Base-by-base conservation (phyloP, 2,329 filamentous ascomycete genomes). In the Sporothrix variecibatus region DNA sequence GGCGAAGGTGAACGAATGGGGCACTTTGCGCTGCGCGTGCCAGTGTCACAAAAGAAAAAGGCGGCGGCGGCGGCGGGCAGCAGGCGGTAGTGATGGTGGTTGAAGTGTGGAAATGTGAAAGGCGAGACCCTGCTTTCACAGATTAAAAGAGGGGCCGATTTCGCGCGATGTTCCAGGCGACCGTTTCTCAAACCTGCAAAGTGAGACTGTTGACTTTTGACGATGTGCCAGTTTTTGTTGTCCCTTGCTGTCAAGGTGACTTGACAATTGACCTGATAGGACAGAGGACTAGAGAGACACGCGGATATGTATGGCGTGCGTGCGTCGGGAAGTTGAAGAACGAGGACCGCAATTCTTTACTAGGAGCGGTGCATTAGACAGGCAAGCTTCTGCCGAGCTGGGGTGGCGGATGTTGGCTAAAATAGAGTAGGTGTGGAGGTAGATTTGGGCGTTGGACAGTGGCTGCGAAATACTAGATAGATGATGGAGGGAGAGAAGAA, bases 151-250 rank as follows among this genome's bases (percentile, higher is more conserved):
- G 43, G 46, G 38, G 65, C 40, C 26, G 65, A 34, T 46, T 51
- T 49, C 26, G 62, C 62, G 34, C 23, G 62, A 67, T 46, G 38
- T 67, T 65, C 62, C 38, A 43, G 62, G 46, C 62, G n/a, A 8
- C 31, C 31, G 62, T 1, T 28, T 46, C 7, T n/a, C 34, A 46
- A 67, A 8, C 1, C 11, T 11, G 38, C 23, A 46, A 23, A 46
- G 62, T 46, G 38, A 65, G 38, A 46, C 62, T 46, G 38, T 65
- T 11, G 62, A 67, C 51, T 58, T 28, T 28, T 23, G 51, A 38
- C 23, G 28, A 68, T n/a, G 43, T 26, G 38, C 65, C 65, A 12
- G 62, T 12, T 43, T 67, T 23, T 28, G 38, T 67, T 28, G 62
- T 67, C 38, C 38, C 23, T 20, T 40, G 38, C 11, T 9, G 38